Conservation (phyloP, 75 land plant genomes). For the Pinus tabuliformis region DNA sequence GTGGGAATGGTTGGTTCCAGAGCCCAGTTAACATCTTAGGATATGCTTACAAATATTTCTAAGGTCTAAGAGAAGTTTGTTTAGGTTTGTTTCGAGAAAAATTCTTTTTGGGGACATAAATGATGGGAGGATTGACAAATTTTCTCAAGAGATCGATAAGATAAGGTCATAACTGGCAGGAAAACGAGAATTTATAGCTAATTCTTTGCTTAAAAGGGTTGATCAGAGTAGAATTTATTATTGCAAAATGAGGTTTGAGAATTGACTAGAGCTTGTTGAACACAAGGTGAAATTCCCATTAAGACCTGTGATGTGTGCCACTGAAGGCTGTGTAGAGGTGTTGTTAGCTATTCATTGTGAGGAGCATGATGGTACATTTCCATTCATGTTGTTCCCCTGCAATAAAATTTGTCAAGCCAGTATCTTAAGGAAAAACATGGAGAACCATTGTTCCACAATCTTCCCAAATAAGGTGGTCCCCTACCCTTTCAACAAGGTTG, state of each 20-base stretch:
- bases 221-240: constrained; percentile 10
- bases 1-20: constrained; percentile 7
- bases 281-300: constrained; percentile 23
- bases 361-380: constrained; percentile 18
- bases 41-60: constrained; percentile 13
- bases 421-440: constrained; percentile 13
- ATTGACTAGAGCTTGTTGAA: constrained; percentile 10
- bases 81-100: constrained; percentile 22
- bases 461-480: constrained; percentile 20
- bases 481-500: constrained; percentile 18
- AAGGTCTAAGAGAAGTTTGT: constrained; percentile 16
- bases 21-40: constrained; percentile 10
- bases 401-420: constrained; percentile 10
- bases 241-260: constrained; percentile 14
- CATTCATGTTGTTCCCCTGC: constrained; percentile 21
- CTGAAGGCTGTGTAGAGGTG: constrained; percentile 15
- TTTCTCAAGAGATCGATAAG: constrained; percentile 15
- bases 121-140: constrained; percentile 10
- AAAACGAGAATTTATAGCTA: constrained; percentile 12
- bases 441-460: constrained; percentile 14
- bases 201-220: constrained; percentile 3
- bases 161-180: constrained; percentile 12
- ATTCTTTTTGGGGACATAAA: constrained; percentile 6
- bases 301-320: constrained; percentile 14
- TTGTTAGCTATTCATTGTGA: constrained; percentile 9